Conservation (phyloP, 352 stramenopile species). For the Phytopythium chamaehyphon region DNA sequence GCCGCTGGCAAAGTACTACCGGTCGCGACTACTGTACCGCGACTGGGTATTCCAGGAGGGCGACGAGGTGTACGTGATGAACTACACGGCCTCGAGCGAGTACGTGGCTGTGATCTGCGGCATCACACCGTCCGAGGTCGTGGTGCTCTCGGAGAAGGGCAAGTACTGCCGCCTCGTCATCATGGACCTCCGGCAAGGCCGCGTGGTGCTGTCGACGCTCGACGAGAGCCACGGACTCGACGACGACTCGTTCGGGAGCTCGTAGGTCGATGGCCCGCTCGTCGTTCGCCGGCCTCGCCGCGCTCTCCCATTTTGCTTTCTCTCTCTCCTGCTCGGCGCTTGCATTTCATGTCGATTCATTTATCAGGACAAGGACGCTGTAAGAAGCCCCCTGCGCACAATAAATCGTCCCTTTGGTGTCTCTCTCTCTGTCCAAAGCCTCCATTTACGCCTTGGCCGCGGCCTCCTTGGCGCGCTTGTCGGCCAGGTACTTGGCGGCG, state of each 20-base stretch:
- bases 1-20: slow-evolving; percentile 59
- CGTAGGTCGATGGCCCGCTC: slow-evolving; percentile 24
- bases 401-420: slow-evolving; percentile 22
- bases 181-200: slow-evolving; percentile 68
- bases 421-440: neutral
- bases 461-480: slow-evolving; percentile 43
- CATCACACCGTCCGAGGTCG: slow-evolving; percentile 65
- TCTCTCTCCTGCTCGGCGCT: slow-evolving; percentile 11
- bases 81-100: slow-evolving; percentile 46
- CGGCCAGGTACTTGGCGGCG: slow-evolving; percentile 50
- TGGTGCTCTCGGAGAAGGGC: slow-evolving; percentile 78
- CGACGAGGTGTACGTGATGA: slow-evolving; percentile 72
- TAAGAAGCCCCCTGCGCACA: slow-evolving; percentile 16
- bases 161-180: slow-evolving; percentile 73
- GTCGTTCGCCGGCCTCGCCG: slow-evolving; percentile 9
- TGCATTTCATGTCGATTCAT: slow-evolving; percentile 15
- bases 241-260: slow-evolving; percentile 39
- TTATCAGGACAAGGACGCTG: slow-evolving; percentile 5
- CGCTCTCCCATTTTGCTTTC: slow-evolving; percentile 20
- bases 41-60: slow-evolving; percentile 76
- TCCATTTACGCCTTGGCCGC: slow-evolving; percentile 2
- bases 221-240: slow-evolving; percentile 44
- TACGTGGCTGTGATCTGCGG: slow-evolving; percentile 70
- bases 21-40: slow-evolving; percentile 72
- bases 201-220: slow-evolving; percentile 50